phyloP scores from a whole-genome alignment of 164 flowering plant genomes.

The Stephania cephalantha region DNA sequence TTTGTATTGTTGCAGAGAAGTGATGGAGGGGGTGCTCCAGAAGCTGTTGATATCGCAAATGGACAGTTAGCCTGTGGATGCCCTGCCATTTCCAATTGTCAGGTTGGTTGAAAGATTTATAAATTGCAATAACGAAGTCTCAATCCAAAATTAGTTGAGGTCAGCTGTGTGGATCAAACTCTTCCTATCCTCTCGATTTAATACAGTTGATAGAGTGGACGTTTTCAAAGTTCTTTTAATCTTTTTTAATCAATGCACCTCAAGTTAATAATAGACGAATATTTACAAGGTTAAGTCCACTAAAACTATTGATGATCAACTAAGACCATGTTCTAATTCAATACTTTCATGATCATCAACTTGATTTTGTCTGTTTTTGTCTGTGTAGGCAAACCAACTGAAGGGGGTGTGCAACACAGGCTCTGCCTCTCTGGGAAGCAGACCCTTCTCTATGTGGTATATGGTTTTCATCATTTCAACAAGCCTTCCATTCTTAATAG shows the following conservation, averaged over 20 bases:
- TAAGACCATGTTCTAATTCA: too few species aligned
- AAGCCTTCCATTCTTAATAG: background rate
- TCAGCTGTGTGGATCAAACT: too few species aligned
- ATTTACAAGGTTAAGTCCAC: too few species aligned
- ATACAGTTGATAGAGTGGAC: too few species aligned
- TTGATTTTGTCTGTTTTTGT: background rate
- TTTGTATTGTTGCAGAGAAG: slow-evolving; percentile 59
- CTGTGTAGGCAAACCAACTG: slow-evolving; percentile 46
- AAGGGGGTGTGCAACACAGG: slow-evolving; percentile 39
- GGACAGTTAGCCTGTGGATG: slow-evolving; percentile 79
- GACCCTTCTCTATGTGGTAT: background rate
- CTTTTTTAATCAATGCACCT: too few species aligned
- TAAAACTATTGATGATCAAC: too few species aligned
- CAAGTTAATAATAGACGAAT: too few species aligned
- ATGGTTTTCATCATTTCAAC: background rate
- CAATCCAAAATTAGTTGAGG: too few species aligned
- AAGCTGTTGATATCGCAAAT: slow-evolving; percentile 65
- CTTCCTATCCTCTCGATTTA: too few species aligned
- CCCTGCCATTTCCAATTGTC: slow-evolving; percentile 51
- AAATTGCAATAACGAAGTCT: background rate
- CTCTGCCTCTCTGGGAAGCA: background rate
- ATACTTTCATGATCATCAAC: background rate
- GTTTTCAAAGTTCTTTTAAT: too few species aligned
- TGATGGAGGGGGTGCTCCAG: slow-evolving; percentile 79
- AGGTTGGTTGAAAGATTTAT: slow-evolving; percentile 31